Percentiles rank a stretch among this genome's conserved stretches.
Conservation (phyloP, 2,329 filamentous ascomycete species). For the Polychaeton citri region DNA sequence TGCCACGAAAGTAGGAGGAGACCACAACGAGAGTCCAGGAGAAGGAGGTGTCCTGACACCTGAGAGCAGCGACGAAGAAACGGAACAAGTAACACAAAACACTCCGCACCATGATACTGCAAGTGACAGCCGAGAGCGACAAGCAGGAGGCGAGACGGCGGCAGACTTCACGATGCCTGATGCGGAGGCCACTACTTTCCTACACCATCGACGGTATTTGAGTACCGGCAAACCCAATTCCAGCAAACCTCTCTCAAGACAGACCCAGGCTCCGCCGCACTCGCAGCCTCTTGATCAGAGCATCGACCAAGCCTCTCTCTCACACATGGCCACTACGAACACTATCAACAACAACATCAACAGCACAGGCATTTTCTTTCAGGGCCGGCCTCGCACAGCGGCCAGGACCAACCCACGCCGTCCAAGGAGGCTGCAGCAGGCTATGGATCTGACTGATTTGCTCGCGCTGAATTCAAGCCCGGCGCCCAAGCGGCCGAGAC, state of each 20-base stretch:
- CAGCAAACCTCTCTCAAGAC: no score
- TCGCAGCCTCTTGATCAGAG: no score
- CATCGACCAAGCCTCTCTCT: no score
- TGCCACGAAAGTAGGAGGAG: no score
- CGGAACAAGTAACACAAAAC: constrained; percentile 2
- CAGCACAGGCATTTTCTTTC: no score
- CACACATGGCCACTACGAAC: no score
- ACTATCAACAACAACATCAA: no score
- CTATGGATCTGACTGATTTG: neutral
- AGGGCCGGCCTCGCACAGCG: neutral
- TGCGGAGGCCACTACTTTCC: neutral
- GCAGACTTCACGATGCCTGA: constrained; percentile 1
- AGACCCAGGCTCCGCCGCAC: no score
- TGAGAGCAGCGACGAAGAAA: constrained; percentile 17
- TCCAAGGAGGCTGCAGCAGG: neutral
- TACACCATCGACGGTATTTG: neutral
- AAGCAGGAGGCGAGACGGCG: constrained; percentile 1
- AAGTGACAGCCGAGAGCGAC: neutral
- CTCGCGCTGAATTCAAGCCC: neutral
- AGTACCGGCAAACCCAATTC: no score
- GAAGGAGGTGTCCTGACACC: constrained; percentile 19
- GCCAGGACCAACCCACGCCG: neutral
- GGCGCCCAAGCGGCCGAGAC: neutral
- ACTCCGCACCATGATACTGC: neutral
- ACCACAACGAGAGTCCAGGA: no score